These are phyloP conservation scores for Paecilomyces dactylethromorphus DNA, from an alignment of 2,329 filamentous ascomycete genomes.

Conservation along the genomic window DNA sequence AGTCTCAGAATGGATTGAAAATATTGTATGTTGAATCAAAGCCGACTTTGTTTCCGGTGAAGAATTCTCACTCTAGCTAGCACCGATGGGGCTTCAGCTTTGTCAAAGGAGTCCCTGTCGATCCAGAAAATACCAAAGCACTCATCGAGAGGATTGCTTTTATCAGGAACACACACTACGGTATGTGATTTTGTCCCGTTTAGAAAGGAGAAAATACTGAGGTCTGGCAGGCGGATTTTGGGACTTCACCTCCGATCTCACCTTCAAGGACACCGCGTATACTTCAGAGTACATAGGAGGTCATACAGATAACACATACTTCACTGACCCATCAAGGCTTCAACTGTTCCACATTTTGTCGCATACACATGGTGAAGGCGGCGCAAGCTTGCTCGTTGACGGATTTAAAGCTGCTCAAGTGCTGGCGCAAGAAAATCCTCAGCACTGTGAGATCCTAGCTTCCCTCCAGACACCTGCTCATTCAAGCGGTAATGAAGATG, in stretches of 20 bases:
- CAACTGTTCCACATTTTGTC: conserved; percentile 91
- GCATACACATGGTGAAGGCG: conserved; percentile 60
- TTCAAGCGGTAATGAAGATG: conserved; percentile 78
- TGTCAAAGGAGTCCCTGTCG: conserved; percentile 62
- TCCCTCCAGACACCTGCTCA: conserved; percentile 63
- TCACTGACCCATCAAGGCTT: conserved; percentile 82
- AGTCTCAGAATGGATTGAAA: conserved; percentile 56
- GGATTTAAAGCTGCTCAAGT: conserved; percentile 67
- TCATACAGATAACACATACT: conserved; percentile 95
- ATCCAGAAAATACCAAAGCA: conserved; percentile 64
- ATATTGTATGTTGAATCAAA: conserved; percentile 42
- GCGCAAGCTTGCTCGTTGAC: conserved; percentile 76
- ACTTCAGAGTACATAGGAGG: conserved; percentile 74
- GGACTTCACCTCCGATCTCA: conserved; percentile 85
- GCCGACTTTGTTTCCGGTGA: background rate
- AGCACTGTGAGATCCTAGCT: conserved; percentile 54
- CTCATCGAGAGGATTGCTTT: conserved; percentile 77
- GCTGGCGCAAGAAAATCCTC: conserved; percentile 48
- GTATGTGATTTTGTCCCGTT: conserved; percentile 40
- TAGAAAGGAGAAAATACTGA: background rate
- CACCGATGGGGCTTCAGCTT: conserved; percentile 69
- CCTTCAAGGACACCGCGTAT: conserved; percentile 85
- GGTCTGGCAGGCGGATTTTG: conserved; percentile 54
- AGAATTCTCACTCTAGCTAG: conserved; percentile 35
- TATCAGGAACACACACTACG: conserved; percentile 87